Percentiles rank a stretch among this genome's conserved stretches.
Conservation (phyloP, 2,329 filamentous ascomycete genomes). For the Aspergillus alliaceus region DNA sequence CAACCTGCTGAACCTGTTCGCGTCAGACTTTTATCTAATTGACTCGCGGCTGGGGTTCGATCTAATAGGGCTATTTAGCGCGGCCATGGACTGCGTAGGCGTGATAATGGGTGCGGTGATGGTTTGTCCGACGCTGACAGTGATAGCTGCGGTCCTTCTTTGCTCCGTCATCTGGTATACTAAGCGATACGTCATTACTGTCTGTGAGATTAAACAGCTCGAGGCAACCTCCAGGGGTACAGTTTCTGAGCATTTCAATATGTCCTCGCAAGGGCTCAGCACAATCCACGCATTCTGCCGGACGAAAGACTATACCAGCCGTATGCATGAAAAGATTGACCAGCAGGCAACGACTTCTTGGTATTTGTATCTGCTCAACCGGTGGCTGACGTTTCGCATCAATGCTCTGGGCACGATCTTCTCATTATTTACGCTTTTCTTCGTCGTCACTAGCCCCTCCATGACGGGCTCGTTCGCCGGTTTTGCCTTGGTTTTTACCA, state of each 20-base stretch:
- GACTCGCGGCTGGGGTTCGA: constrained; percentile 67
- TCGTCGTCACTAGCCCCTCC: neutral
- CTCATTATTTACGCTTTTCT: neutral
- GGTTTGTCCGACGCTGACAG: neutral
- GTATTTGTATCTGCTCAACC: constrained; percentile 5
- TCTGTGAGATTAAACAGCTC: neutral
- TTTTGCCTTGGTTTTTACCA: neutral
- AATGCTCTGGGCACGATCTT: constrained; percentile 3
- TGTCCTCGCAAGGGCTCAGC: neutral
- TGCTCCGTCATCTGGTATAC: neutral
- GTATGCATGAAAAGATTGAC: neutral
- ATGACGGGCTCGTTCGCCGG: neutral
- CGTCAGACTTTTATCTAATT: constrained; percentile 70
- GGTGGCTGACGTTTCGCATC: constrained; percentile 4
- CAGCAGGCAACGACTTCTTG: constrained; percentile 1
- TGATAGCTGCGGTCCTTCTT: neutral
- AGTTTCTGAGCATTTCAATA: neutral
- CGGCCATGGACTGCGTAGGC: constrained; percentile 2
- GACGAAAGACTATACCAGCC: neutral
- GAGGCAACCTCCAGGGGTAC: neutral
- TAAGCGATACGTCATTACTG: neutral
- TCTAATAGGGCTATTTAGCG: neutral
- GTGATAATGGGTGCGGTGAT: constrained; percentile 48
- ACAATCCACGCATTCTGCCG: constrained; percentile 2
- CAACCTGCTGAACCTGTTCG: constrained; percentile 72